Evolutionary conservation across 257 asterid genomes (phyloP).

Genomic region (Voacanga thouarsii): DNA sequence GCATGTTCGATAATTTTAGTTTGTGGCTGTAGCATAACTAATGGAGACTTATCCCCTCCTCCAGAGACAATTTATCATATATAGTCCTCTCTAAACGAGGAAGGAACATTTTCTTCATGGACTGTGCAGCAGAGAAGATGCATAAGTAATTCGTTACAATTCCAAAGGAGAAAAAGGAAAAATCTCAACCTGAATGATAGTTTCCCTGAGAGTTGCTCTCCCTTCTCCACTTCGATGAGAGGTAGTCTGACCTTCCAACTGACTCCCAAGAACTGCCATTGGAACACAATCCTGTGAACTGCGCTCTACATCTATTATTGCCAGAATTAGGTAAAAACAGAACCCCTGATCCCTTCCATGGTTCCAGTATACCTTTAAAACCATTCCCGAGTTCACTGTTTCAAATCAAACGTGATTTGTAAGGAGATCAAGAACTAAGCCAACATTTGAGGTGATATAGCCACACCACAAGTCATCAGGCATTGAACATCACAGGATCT

Average conservation of each 20-base stretch:
- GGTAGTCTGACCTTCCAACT: slow-evolving; percentile 25
- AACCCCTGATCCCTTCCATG: slow-evolving; percentile 16
- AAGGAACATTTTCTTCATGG: not conserved
- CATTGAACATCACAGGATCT: not conserved
- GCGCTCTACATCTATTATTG: not conserved
- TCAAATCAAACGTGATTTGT: slow-evolving; percentile 1
- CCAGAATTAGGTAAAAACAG: slow-evolving; percentile 14
- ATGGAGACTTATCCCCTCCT: not conserved
- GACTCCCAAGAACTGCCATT: slow-evolving; percentile 3
- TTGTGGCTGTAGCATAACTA: not conserved
- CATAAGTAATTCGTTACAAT: not conserved
- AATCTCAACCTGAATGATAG: slow-evolving; percentile 25
- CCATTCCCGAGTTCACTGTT: slow-evolving; percentile 35
- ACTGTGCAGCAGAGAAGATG: not conserved
- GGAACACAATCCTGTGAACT: slow-evolving; percentile 18
- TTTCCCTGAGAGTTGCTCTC: slow-evolving; percentile 18
- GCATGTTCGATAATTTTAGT: not conserved
- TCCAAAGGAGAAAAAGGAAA: slow-evolving; percentile 8
- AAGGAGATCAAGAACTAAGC: not conserved
- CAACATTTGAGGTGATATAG: not conserved
- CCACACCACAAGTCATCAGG: not conserved
- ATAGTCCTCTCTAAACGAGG: not conserved
- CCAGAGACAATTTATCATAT: not conserved
- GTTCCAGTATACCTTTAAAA: slow-evolving; percentile 18
- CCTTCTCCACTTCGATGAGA: slow-evolving; percentile 15